Evolutionary conservation across 2,329 filamentous ascomycete species (phyloP).

Genomic region (Aspergillus spinulosporus): DNA sequence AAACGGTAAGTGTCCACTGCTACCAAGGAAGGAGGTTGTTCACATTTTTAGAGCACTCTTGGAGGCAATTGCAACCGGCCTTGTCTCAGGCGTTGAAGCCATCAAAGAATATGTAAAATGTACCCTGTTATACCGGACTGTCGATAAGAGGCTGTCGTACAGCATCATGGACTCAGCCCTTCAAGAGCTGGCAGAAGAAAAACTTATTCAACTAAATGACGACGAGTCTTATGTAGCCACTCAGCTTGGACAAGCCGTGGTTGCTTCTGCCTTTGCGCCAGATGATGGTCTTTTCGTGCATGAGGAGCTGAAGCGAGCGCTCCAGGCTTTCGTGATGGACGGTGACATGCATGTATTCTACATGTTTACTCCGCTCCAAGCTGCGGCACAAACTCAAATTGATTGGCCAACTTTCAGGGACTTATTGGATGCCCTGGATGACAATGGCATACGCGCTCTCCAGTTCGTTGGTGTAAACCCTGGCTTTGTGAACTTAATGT

Average conservation of each 20-base stretch:
- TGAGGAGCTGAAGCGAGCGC: conserved; percentile 65
- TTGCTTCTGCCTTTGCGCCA: conserved; percentile 70
- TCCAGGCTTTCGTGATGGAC: conserved; percentile 75
- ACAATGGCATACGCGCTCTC: conserved; percentile 69
- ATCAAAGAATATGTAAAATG: conserved; percentile 68
- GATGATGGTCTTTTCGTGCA: conserved; percentile 74
- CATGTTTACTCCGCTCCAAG: conserved; percentile 71
- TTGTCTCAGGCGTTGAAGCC: conserved; percentile 65
- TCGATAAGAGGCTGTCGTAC: conserved; percentile 52
- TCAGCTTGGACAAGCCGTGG: conserved; percentile 67
- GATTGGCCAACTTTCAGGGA: conserved; percentile 74
- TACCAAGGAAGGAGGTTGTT: conserved; percentile 1
- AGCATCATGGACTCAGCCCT: conserved; percentile 61
- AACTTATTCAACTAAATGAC: conserved; percentile 56
- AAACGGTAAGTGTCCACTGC: conserved; percentile 54
- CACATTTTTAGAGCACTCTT: conserved; percentile 60
- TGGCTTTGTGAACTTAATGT: conserved; percentile 67
- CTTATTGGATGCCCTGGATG: conserved; percentile 69
- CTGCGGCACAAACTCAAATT: conserved; percentile 49
- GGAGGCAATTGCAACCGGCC: conserved; percentile 67
- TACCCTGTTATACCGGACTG: conserved; percentile 65
- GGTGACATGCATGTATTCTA: conserved; percentile 79
- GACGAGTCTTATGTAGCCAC: conserved; percentile 61
- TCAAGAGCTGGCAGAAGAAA: conserved; percentile 55
- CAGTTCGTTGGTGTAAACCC: conserved; percentile 68